Evolutionary conservation across 1,139 yeast genomes (phyloP).

Genomic region (Candida tropicalis): DNA sequence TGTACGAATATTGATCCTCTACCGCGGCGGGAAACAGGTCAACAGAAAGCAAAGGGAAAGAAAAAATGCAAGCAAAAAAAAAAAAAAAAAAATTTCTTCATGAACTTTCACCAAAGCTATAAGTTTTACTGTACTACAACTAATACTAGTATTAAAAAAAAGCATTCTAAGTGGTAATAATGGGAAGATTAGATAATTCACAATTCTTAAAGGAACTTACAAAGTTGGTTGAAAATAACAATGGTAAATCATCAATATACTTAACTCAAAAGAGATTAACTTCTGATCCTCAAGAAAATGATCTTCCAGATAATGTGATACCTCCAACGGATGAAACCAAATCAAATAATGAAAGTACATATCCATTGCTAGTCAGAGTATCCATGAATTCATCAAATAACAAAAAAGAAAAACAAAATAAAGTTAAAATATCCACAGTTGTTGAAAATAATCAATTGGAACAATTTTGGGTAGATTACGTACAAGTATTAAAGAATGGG

Average conservation of each 20-base stretch:
- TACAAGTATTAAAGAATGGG: conserved; percentile 61
- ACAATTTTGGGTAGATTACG: conserved; percentile 69
- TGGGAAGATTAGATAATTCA: conserved; percentile 43
- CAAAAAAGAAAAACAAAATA: conserved; percentile 41
- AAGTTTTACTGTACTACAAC: too few relatives aligned
- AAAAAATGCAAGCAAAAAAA: neutral
- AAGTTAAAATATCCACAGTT: conserved; percentile 63
- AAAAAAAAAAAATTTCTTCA: conserved; percentile 3
- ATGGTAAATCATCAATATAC: conserved; percentile 46
- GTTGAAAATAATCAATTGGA: conserved; percentile 60
- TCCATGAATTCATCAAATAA: conserved; percentile 53
- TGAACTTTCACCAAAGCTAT: neutral
- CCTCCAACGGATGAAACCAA: conserved; percentile 7
- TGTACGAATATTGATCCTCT: neutral
- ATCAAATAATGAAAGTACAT: conserved; percentile 25
- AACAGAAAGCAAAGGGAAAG: neutral
- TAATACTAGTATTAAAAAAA: too few relatives aligned
- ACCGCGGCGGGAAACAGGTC: neutral
- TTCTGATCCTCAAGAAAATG: conserved; percentile 22
- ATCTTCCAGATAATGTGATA: conserved; percentile 43
- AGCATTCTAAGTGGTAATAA: too few relatives aligned
- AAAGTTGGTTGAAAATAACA: conserved; percentile 29
- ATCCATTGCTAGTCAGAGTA: conserved; percentile 57
- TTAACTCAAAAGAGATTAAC: conserved; percentile 46
- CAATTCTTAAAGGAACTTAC: conserved; percentile 39